Percentiles rank a stretch among this genome's conserved stretches.
Evolutionary conservation across 1,139 yeast genomes (phyloP).

Genomic region (Yamadazyma blattariae): DNA sequence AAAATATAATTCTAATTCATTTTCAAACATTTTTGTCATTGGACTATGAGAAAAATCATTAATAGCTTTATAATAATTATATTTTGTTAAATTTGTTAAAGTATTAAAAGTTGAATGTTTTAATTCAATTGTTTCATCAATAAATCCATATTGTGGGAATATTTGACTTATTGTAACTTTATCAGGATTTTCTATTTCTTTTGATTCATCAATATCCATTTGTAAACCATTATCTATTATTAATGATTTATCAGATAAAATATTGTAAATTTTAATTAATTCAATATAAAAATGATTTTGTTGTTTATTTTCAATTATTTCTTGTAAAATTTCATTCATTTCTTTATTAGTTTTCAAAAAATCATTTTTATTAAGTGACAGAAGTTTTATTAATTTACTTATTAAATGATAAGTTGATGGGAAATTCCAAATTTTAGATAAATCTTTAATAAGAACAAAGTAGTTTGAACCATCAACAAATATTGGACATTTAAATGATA

Average conservation of each 20-base stretch:
- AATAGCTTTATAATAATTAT: constrained; percentile 33
- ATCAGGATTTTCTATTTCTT: constrained; percentile 11
- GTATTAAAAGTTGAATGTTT: constrained; percentile 37
- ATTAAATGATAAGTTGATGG: constrained; percentile 46
- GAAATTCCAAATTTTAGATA: constrained; percentile 36
- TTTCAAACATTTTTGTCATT: constrained; percentile 26
- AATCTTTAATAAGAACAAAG: constrained; percentile 29
- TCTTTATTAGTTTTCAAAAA: constrained; percentile 19
- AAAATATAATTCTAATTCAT: constrained; percentile 31
- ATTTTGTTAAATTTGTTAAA: constrained; percentile 32
- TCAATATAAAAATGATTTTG: constrained; percentile 28
- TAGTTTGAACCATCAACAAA: constrained; percentile 2
- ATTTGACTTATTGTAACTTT: constrained; percentile 37
- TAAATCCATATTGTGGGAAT: constrained; percentile 41
- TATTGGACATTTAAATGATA: too few relatives aligned
- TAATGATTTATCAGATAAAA: constrained; percentile 19
- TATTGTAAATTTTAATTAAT: constrained; percentile 19
- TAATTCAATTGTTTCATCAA: constrained; percentile 26
- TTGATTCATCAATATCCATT: constrained; percentile 1
- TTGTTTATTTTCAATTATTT: constrained; percentile 22
- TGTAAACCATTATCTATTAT: constrained; percentile 4
- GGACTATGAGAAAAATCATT: constrained; percentile 17
- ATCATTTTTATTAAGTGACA: constrained; percentile 18
- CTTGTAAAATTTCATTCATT: constrained; percentile 24
- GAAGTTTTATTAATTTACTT: constrained; percentile 21